Evolutionary conservation across 108 stramenopile species (phyloP).

Genomic region (Pseudonitzschia multiseries): DNA sequence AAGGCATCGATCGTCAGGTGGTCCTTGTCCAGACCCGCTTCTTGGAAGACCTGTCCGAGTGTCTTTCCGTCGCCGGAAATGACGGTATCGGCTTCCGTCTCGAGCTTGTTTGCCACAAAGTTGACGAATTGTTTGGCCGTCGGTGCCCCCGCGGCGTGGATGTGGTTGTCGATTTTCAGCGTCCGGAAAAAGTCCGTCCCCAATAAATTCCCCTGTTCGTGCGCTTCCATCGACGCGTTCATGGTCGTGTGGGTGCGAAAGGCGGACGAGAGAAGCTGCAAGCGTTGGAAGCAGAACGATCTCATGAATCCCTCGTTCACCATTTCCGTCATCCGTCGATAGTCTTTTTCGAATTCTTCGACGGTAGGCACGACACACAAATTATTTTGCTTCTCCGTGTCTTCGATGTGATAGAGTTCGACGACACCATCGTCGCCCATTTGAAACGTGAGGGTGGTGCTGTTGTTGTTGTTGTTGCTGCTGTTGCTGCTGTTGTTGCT

Average conservation of each 20-base stretch:
- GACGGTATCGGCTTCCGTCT: conserved; percentile 83
- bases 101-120: conserved; percentile 96
- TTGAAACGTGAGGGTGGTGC: conserved; percentile 18
- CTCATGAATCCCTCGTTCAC: conserved; percentile 77
- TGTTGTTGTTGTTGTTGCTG: too few relatives aligned
- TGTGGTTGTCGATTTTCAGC: conserved; percentile 99
- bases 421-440: conserved; percentile 75
- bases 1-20: conserved; percentile 99
- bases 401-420: conserved; percentile 53
- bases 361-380: conserved; percentile 65
- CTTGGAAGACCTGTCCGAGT: conserved; percentile 71
- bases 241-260: conserved; percentile 89
- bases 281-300: conserved; percentile 83
- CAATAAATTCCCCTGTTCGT: conserved; percentile 78
- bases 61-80: conserved; percentile 79
- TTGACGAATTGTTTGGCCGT: conserved; percentile 97
- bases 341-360: conserved; percentile 71
- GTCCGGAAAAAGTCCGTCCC: conserved; percentile 98
- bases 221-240: conserved; percentile 77
- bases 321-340: conserved; percentile 70
- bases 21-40: conserved; percentile 93
- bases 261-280: conserved; percentile 76
- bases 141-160: conserved; percentile 96
- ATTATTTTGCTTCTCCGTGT: conserved; percentile 24
- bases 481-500: too few relatives aligned